Conservation (phyloP, 768 basidiomycete genomes). For the Dacryopinax spathularia region DNA sequence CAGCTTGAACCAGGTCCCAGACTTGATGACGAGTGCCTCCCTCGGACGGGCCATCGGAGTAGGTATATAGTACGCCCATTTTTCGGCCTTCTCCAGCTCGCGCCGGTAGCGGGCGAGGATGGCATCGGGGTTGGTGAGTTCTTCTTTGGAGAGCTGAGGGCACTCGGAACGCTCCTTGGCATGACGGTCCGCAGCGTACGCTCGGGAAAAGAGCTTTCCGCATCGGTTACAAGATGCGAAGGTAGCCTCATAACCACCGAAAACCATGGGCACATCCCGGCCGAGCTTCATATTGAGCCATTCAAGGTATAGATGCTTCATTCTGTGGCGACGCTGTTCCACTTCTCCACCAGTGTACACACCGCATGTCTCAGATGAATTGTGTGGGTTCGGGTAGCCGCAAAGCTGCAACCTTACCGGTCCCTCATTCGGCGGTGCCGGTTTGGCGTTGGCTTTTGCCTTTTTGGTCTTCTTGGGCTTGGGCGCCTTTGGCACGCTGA, state of each 20-base stretch:
- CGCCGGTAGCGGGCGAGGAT: not conserved
- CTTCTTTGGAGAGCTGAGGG: not conserved
- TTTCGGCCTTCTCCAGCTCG: not conserved
- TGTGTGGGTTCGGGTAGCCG: not conserved
- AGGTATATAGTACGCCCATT: not conserved
- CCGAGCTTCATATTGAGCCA: not conserved
- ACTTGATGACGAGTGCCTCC: not conserved
- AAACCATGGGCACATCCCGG: not conserved
- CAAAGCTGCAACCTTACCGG: not conserved
- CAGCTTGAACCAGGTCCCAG: not conserved
- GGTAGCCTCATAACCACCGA: not conserved
- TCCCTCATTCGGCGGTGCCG: not conserved
- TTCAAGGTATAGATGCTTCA: not conserved
- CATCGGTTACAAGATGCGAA: not conserved
- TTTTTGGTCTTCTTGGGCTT: not conserved
- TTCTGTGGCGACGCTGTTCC: not conserved
- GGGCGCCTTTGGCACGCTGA: too few species aligned
- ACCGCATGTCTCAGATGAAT: not conserved
- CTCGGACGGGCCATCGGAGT: not conserved
- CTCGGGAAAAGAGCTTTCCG: not conserved
- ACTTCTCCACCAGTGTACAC: not conserved
- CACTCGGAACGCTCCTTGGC: not conserved
- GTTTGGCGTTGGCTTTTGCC: not conserved
- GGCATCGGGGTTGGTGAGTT: not conserved
- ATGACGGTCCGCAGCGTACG: not conserved